phyloP scores from a whole-genome alignment of 2,329 filamentous ascomycete species.

The Monosporascus sp. region DNA sequence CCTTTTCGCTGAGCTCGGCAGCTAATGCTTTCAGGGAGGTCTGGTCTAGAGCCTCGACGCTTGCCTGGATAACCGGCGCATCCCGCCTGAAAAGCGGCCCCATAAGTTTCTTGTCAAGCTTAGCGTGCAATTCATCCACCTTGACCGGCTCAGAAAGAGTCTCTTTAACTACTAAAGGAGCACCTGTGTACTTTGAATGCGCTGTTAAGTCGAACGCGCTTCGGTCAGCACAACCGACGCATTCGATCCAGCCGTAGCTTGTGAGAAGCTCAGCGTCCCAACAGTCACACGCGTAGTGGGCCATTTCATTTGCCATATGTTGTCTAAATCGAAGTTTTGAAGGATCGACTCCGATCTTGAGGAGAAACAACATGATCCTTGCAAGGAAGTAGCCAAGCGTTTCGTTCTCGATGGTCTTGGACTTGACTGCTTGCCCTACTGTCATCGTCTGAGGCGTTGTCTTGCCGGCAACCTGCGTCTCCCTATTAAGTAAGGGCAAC shows the following conservation, averaged over 20 bases:
- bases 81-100: constrained; percentile 66
- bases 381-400: constrained; percentile 66
- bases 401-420: constrained; percentile 61
- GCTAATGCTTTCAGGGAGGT: constrained; percentile 55
- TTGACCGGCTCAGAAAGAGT: too few relatives aligned
- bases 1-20: background rate
- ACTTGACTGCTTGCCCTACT: constrained; percentile 58
- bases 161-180: too few relatives aligned
- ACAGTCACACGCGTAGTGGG: too few relatives aligned
- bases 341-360: constrained; percentile 56
- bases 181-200: too few relatives aligned
- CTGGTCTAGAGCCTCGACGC: constrained; percentile 56
- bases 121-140: constrained; percentile 38
- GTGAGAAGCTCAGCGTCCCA: too few relatives aligned
- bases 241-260: too few relatives aligned
- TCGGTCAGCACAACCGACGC: too few relatives aligned
- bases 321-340: constrained; percentile 65
- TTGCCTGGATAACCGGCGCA: constrained; percentile 56
- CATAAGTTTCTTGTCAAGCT: constrained; percentile 64
- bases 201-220: too few relatives aligned
- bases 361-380: constrained; percentile 59
- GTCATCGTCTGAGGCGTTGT: constrained; percentile 51
- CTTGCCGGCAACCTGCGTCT: constrained; percentile 58
- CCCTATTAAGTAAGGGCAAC: constrained; percentile 55
- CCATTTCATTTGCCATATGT: constrained; percentile 65